A percentile compares a stretch with the other conserved stretches of the same genome.
Evolutionary conservation across 1,284 basidiomycete genomes (phyloP).

Genomic region (Ceratobasidium sp.): DNA sequence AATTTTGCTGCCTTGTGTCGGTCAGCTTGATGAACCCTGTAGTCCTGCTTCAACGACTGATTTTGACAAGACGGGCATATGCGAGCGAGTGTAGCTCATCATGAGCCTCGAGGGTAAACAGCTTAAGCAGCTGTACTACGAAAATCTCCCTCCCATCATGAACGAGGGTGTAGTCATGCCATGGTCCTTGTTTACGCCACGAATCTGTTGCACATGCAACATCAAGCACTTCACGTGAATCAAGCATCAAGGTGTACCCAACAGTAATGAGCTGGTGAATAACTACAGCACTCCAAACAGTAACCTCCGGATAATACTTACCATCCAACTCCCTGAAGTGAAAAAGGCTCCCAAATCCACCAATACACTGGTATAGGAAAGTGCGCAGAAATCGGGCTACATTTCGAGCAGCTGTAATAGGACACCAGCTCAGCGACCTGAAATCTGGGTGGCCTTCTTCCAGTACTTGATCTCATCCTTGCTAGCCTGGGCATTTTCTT

Average conservation of each 20-base stretch:
- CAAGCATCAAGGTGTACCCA: background rate
- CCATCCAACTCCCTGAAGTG: background rate
- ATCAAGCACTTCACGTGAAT: background rate
- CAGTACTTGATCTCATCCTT: background rate
- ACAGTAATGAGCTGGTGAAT: background rate
- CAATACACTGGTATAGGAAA: background rate
- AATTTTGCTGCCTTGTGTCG: background rate
- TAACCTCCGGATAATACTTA: too few relatives aligned
- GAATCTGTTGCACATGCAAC: background rate
- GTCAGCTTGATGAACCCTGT: constrained; percentile 7
- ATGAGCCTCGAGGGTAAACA: background rate
- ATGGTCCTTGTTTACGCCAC: background rate
- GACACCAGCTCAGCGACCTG: background rate
- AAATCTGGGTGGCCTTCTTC: background rate
- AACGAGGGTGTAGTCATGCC: background rate
- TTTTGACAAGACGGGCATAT: background rate
- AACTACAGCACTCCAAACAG: too few relatives aligned
- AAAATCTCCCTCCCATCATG: background rate
- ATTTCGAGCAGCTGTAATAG: background rate
- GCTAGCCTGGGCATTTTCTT: background rate
- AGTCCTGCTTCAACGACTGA: background rate
- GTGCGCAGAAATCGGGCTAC: background rate
- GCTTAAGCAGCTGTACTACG: background rate
- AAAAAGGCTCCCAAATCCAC: background rate
- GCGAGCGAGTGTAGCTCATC: background rate